A percentile compares a stretch with the other conserved stretches of the same genome.
These are phyloP conservation scores for Fraxinus nigra DNA, from an alignment of 305 asterid genomes.

Conservation along the genomic window DNA sequence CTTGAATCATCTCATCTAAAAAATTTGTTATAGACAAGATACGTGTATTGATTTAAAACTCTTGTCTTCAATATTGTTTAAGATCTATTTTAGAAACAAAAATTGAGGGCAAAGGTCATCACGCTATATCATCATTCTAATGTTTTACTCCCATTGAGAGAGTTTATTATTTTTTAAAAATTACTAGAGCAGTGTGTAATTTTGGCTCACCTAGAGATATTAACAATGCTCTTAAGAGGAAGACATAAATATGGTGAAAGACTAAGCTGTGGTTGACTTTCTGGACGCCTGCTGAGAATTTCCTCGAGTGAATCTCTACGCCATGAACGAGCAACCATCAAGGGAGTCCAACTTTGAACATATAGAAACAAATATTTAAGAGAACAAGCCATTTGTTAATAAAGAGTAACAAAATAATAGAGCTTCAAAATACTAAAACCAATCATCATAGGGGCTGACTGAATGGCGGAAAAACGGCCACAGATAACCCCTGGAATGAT, in stretches of 20 bases:
- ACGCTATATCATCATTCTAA: not conserved
- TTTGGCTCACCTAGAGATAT: conserved; percentile 74
- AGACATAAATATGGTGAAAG: conserved; percentile 79
- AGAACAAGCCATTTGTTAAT: not conserved
- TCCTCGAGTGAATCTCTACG: conserved; percentile 86
- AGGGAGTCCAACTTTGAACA: conserved; percentile 70
- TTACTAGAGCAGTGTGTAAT: not conserved
- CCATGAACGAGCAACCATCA: conserved; percentile 97
- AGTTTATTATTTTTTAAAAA: not conserved
- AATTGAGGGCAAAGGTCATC: not conserved
- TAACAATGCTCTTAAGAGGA: conserved; percentile 86
- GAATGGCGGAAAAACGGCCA: not conserved
- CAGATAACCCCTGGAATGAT: not conserved
- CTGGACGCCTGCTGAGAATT: conserved; percentile 52
- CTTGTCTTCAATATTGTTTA: not conserved
- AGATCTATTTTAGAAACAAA: not conserved
- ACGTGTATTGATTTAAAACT: not conserved
- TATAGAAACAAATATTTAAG: conserved; percentile 11
- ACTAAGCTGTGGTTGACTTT: conserved; percentile 39
- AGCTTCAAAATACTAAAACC: not conserved
- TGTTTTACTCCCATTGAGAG: not conserved
- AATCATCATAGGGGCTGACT: not conserved
- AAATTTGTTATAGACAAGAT: not conserved
- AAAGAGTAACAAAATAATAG: not conserved
- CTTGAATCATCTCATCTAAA: not conserved